Percentiles rank a stretch among this genome's conserved stretches.
Conservation (phyloP, 2,329 filamentous ascomycete genomes). For the Thelonectria olida region DNA sequence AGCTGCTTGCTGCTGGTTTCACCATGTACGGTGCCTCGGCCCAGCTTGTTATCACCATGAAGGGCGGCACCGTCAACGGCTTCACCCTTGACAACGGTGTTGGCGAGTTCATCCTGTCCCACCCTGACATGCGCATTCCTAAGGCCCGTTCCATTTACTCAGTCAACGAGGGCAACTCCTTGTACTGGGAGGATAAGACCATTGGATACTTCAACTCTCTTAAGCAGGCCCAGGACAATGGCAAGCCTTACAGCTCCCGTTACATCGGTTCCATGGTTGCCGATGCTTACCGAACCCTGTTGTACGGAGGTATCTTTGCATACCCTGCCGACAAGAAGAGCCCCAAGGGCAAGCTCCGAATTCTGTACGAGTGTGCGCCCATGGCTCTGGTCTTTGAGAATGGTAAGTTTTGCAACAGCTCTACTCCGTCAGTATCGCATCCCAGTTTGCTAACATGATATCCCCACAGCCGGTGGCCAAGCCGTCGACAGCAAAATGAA, state of each 20-base stretch:
- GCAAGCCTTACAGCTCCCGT: conserved; percentile 91
- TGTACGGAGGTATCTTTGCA: conserved; percentile 97
- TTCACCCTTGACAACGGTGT: conserved; percentile 97
- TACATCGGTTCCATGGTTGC: conserved; percentile 99
- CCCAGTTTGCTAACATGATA: conserved; percentile 39
- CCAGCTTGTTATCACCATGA: conserved; percentile 97
- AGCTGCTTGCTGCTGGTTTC: conserved; percentile 95
- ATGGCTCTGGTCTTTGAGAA: conserved; percentile 99
- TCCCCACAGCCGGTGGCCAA: conserved; percentile 79
- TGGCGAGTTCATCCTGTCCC: conserved; percentile 98
- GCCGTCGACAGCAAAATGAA: conserved; percentile 92
- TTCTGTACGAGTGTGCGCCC: conserved; percentile 97
- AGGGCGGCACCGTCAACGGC: conserved; percentile 89
- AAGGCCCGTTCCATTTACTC: conserved; percentile 88
- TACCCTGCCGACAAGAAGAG: conserved; percentile 99
- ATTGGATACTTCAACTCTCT: conserved; percentile 89
- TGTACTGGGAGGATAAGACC: conserved; percentile 93
- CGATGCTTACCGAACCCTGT: conserved; percentile 92
- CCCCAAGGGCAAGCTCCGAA: conserved; percentile 96
- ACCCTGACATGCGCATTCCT: conserved; percentile 92
- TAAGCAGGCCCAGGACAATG: conserved; percentile 78
- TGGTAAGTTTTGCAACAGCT: no score
- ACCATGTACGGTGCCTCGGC: conserved; percentile 99
- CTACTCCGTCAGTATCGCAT: no score
- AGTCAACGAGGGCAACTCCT: conserved; percentile 97